Base-by-base conservation (phyloP, 1,284 basidiomycete species). In the Prillingera fragicola region DNA sequence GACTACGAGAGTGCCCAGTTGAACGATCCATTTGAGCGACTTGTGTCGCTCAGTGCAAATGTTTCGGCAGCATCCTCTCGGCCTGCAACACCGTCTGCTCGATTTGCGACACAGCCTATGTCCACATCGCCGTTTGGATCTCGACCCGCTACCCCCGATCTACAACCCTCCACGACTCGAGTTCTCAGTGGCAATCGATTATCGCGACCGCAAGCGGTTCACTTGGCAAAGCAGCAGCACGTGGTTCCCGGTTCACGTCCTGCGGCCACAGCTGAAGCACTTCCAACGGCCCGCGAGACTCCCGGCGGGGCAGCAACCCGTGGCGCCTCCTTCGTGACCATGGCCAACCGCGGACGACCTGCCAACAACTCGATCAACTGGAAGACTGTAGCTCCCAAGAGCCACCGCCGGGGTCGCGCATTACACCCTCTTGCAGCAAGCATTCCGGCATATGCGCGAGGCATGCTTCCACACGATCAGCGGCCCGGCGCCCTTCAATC, bases 401-500 rank as follows among this genome's bases (percentile, higher is more conserved):
- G 21, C n/a, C 17, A 37, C n/a, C 27, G 41, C 17, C 18, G 14
- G 27, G n/a, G 12, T n/a, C 5, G n/a, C n/a, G n/a, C n/a, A n/a
- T 8, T 41, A 0, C 62, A 65, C 39, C 57, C 56, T 8, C 49
- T 58, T 15, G 57, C 64, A 12, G 43, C 52, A 5, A 51, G 50
- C 28, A 65, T 67, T 22, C 62, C 66, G 7, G 45, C 66, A 2
- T 63, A 63, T 35, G 51, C 54, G 1, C 54, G 56, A 0, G 59
- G 56, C 8, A 41, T 47, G 24, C 45, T 51, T 13, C 55, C 62
- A 2, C 53, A 60, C 26, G 49, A 57, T 32, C 28, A 38, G 15
- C 50, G 49, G 4, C 54, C 52, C 10, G 56, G 53, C 3, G 55
- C 59, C 2, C 45, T 59, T n/a, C 46, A 33, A 17, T 25, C 38